A percentile compares a stretch with the other conserved stretches of the same genome.
Conservation (phyloP, 202 grass and related monocot genomes). For the Musa balbisiana region DNA sequence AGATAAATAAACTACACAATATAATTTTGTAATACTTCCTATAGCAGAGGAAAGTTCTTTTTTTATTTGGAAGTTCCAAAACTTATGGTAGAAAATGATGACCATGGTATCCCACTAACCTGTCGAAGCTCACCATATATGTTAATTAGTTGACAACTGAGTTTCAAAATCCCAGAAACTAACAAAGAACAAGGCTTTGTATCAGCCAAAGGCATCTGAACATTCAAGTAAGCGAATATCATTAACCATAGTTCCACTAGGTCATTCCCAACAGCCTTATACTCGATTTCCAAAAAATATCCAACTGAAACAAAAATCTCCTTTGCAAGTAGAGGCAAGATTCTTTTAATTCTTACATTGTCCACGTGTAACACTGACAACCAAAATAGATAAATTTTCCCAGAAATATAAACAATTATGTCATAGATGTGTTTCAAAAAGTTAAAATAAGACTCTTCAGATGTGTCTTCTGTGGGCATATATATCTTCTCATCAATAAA, state of each 20-base stretch:
- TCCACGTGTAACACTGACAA: slow-evolving; percentile 42
- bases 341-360: slow-evolving; percentile 58
- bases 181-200: slow-evolving; percentile 47
- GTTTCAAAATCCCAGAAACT: slow-evolving; percentile 61
- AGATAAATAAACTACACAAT: neutral
- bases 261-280: slow-evolving; percentile 68
- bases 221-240: slow-evolving; percentile 67
- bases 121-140: slow-evolving; percentile 90
- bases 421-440: slow-evolving; percentile 73
- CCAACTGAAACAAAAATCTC: slow-evolving; percentile 68
- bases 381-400: slow-evolving; percentile 74
- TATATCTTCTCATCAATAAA: slow-evolving; percentile 75
- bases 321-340: slow-evolving; percentile 54
- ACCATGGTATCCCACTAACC: slow-evolving; percentile 36
- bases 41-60: neutral
- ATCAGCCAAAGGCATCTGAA: slow-evolving; percentile 59
- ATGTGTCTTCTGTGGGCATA: slow-evolving; percentile 67
- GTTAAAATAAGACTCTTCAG: slow-evolving; percentile 67
- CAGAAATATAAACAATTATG: slow-evolving; percentile 56
- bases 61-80: neutral
- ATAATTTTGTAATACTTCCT: neutral
- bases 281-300: slow-evolving; percentile 80
- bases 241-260: slow-evolving; percentile 67
- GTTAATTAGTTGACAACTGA: slow-evolving; percentile 59
- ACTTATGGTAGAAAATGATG: neutral